Conservation (phyloP, 2,329 filamentous ascomycete species). For the Colletotrichum aenigma region DNA sequence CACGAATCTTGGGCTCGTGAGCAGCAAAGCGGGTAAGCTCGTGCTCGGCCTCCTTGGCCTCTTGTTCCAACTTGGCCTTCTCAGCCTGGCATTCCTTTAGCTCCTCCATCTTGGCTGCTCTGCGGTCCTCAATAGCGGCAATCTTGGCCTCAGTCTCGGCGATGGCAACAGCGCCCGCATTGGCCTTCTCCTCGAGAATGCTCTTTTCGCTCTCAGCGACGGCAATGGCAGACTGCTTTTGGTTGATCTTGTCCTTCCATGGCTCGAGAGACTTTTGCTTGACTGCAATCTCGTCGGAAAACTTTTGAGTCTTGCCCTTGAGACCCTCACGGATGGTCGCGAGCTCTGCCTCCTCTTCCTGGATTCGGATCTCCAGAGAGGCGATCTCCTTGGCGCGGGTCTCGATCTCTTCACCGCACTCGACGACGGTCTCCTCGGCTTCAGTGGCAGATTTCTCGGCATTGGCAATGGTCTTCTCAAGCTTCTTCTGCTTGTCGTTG, state of each 20-base stretch:
- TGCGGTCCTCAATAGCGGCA: constrained; percentile 71
- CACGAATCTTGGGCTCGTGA: constrained; percentile 81
- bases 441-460: constrained; percentile 77
- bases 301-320: constrained; percentile 93
- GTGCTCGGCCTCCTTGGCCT: constrained; percentile 72
- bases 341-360: constrained; percentile 81
- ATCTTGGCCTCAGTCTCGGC: constrained; percentile 86
- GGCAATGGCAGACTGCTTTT: constrained; percentile 92
- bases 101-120: constrained; percentile 72
- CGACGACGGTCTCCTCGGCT: constrained; percentile 77
- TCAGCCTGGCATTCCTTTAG: constrained; percentile 78
- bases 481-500: constrained; percentile 87
- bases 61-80: constrained; percentile 74
- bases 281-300: constrained; percentile 88
- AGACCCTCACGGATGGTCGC: constrained; percentile 82
- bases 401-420: constrained; percentile 79
- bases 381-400: constrained; percentile 76
- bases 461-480: constrained; percentile 83
- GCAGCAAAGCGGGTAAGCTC: constrained; percentile 75
- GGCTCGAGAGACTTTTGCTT: constrained; percentile 96
- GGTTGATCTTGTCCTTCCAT: constrained; percentile 96
- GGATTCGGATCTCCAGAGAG: constrained; percentile 76
- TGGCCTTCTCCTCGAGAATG: constrained; percentile 88
- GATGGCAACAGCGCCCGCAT: constrained; percentile 82
- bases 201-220: constrained; percentile 94